Evolutionary conservation across 306 rosid species (phyloP).

Genomic region (Mimosa bimucronata): DNA sequence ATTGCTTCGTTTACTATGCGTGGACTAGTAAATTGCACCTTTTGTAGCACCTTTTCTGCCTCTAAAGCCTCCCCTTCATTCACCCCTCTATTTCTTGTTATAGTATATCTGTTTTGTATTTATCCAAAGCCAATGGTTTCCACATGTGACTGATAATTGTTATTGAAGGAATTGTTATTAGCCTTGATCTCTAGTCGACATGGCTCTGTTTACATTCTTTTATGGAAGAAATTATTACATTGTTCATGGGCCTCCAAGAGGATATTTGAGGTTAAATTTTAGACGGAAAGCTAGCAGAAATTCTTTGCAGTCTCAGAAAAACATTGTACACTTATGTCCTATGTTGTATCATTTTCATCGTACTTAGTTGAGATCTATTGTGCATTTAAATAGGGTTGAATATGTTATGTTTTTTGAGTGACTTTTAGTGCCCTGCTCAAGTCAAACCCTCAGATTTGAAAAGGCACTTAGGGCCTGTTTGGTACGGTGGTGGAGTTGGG

Average conservation of each 20-base stretch:
- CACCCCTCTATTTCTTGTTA: constrained; percentile 28
- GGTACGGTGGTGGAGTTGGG: no score
- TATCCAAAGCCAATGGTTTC: constrained; percentile 50
- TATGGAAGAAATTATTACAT: constrained; percentile 32
- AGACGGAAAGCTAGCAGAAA: background rate
- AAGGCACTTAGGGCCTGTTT: no score
- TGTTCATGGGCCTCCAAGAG: constrained; percentile 21
- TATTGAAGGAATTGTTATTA: constrained; percentile 42
- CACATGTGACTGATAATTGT: constrained; percentile 49
- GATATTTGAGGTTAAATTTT: background rate
- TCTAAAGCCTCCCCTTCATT: background rate
- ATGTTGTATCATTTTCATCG: background rate
- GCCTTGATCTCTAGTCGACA: constrained; percentile 46
- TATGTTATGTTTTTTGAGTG: background rate
- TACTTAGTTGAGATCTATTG: background rate
- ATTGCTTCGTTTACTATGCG: constrained; percentile 11
- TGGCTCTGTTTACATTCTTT: constrained; percentile 46
- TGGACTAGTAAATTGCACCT: constrained; percentile 9
- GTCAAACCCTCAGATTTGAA: no score
- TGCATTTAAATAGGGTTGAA: background rate
- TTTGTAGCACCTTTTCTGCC: constrained; percentile 19
- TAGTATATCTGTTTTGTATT: constrained; percentile 36
- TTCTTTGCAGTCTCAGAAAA: background rate
- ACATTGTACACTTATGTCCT: background rate
- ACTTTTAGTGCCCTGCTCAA: no score